Evolutionary conservation across 2,329 filamentous ascomycete genomes (phyloP).

Genomic region (Fusarium sp.): DNA sequence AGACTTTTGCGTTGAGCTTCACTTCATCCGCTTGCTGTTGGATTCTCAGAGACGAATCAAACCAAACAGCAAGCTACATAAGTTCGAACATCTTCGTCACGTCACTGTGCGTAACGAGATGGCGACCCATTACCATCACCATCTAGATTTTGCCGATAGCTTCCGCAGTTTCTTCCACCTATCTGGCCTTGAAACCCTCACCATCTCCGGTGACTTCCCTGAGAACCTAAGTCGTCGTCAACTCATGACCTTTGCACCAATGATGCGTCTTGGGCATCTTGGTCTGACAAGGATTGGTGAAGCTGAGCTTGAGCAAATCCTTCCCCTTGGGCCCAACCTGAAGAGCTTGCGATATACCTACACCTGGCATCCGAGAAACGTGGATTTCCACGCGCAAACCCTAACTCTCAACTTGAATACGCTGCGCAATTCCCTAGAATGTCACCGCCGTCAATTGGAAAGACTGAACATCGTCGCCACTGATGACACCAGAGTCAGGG

Average conservation of each 20-base stretch:
- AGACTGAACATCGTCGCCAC: not conserved
- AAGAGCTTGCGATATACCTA: not conserved
- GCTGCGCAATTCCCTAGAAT: not conserved
- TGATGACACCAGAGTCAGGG: not conserved
- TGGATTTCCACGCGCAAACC: fast-evolving
- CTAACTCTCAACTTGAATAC: not conserved
- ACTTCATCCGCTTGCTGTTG: not conserved
- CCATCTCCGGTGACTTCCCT: not conserved
- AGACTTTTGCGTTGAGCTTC: not conserved
- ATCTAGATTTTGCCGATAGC: not conserved
- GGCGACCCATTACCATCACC: not conserved
- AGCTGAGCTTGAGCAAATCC: not conserved
- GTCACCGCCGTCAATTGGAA: not conserved
- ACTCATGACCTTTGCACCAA: not conserved
- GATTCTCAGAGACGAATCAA: not conserved
- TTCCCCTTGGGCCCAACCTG: not conserved
- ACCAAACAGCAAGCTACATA: not conserved
- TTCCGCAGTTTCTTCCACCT: not conserved
- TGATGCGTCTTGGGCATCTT: not conserved
- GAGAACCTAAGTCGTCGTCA: fast-evolving
- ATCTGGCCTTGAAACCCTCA: not conserved
- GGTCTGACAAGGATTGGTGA: not conserved
- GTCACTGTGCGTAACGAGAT: not conserved
- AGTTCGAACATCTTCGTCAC: not conserved
- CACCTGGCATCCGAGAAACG: not conserved